Evolutionary conservation across 805 yeast genomes (phyloP), one percentile per base, ranked within the genome.

Genomic region (Candida peoriensis): DNA sequence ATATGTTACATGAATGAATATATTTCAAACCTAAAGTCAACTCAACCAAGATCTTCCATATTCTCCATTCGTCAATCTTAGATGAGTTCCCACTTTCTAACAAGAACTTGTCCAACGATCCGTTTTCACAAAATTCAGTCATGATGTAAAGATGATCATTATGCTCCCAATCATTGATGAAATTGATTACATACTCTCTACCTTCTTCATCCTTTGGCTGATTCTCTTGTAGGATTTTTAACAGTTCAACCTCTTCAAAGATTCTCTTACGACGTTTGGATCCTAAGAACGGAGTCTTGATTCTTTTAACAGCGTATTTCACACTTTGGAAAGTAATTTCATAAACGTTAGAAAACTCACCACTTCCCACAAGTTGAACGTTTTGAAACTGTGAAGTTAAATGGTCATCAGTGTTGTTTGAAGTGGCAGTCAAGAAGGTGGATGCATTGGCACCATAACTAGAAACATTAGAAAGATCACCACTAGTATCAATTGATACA

Each of bases 101-200:
- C 34, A 93, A 59, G 52, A 90, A 93, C 39, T 76, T 75, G 51
- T 80, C 93, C 38, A 93, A 62, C 16, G 93, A 84, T 2, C 97
- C 97, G 54, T 89, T 93, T 52, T 89, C 97, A 61, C 96, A 93
- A 58, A 66, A 89, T 48, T 90, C 97, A 4, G 96, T 87, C 93
- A 88, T 85, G 24, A 93, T 86, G 56, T 90, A 93, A 44, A 81
- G 74, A 46, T 78, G 78, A 30, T 76, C 76, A 52, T 77, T 72
- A 52, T 68, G 69, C 44, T 85, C 94, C 96, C 97, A 90, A 20
- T 83, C 85, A 54, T 86, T 88, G 13, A 86, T 72, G 46, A 85
- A 76, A 44, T 78, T 78, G 29, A 93, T 74, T 24, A 93, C 74
- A 54, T 85, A 79, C 47, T 84, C 94, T 44, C 76, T 74, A 10